phyloP scores from a whole-genome alignment of 106 monocot species.

The Amphibolis antarctica region DNA sequence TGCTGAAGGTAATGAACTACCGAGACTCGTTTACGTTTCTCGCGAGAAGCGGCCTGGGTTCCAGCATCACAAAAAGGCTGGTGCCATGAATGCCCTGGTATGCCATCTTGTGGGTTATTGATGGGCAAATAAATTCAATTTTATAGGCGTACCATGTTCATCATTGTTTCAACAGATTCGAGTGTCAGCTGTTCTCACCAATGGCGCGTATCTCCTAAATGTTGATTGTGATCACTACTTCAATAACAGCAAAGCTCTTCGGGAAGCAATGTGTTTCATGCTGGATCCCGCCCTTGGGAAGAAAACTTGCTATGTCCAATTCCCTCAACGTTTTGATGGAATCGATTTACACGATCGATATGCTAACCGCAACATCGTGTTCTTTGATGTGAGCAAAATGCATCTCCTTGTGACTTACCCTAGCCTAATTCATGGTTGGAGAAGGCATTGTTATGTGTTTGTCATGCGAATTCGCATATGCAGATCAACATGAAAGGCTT shows the following conservation, averaged over 20 bases:
- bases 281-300: conserved; percentile 65
- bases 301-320: conserved; percentile 80
- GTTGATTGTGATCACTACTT: conserved; percentile 88
- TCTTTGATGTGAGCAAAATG: conserved; percentile 47
- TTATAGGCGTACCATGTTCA: neutral
- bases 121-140: no score
- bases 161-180: conserved; percentile 44
- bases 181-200: conserved; percentile 72
- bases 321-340: conserved; percentile 76
- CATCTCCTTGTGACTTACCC: no score
- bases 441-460: neutral
- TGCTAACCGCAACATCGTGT: conserved; percentile 80
- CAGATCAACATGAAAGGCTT: conserved; percentile 90
- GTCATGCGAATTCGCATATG: neutral
- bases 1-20: conserved; percentile 70
- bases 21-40: conserved; percentile 78
- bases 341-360: conserved; percentile 66
- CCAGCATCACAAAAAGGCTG: conserved; percentile 90
- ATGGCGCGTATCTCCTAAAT: conserved; percentile 76
- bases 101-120: conserved; percentile 2
- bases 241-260: conserved; percentile 72
- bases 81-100: conserved; percentile 94
- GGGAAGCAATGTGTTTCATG: conserved; percentile 94
- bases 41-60: conserved; percentile 85
- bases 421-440: no score